These are phyloP conservation scores for Penicillium palitans DNA, from an alignment of 2,329 filamentous ascomycete genomes.

Conservation along the genomic window DNA sequence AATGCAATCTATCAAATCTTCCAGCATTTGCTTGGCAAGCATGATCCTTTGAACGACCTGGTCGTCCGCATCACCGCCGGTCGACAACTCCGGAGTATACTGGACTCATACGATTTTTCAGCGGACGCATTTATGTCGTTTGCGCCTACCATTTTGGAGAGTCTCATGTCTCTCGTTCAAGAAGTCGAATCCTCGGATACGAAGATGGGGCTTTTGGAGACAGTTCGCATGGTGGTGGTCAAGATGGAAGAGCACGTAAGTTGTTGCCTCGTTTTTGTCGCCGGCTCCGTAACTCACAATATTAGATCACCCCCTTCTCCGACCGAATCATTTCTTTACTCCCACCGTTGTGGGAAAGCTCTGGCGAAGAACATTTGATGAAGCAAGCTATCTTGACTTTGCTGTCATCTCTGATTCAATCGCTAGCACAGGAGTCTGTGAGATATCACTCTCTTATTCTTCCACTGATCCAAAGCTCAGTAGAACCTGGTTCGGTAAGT, in stretches of 20 bases:
- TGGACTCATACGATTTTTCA: conserved; percentile 82
- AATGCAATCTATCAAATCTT: conserved; percentile 84
- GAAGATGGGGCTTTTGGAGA: conserved; percentile 85
- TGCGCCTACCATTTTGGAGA: conserved; percentile 69
- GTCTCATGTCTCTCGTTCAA: conserved; percentile 74
- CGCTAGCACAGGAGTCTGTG: conserved; percentile 75
- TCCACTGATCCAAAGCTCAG: conserved; percentile 77
- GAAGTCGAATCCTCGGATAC: conserved; percentile 82
- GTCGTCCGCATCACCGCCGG: conserved; percentile 91
- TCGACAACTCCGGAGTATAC: conserved; percentile 74
- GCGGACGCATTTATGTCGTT: conserved; percentile 74
- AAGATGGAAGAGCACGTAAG: conserved; percentile 72
- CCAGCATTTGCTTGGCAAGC: conserved; percentile 75
- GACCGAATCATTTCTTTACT: conserved; percentile 80
- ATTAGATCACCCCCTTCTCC: conserved; percentile 62
- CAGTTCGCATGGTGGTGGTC: conserved; percentile 75
- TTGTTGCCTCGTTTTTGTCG: not conserved
- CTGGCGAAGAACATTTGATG: conserved; percentile 84
- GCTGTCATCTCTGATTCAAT: conserved; percentile 78
- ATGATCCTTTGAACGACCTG: conserved; percentile 79
- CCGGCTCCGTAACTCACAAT: not conserved
- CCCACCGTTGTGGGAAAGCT: conserved; percentile 79
- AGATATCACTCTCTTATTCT: conserved; percentile 78
- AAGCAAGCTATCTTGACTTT: conserved; percentile 91
- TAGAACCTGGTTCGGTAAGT: conserved; percentile 69